Percentiles rank a stretch among this genome's conserved stretches.
Evolutionary conservation across 2,329 filamentous ascomycete species (phyloP).

Genomic region (Arthrobotrys entomopaga): DNA sequence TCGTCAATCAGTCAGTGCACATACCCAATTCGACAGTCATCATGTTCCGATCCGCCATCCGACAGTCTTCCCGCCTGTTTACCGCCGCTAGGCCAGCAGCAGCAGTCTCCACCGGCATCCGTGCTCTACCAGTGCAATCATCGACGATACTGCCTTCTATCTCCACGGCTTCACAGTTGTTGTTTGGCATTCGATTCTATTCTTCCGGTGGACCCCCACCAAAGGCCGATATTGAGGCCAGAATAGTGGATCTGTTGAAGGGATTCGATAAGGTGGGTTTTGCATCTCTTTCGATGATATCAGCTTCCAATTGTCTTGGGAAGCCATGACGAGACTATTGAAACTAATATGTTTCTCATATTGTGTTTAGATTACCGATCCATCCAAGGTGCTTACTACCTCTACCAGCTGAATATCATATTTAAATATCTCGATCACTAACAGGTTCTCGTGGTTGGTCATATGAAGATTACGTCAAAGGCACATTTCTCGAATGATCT

Average conservation of each 20-base stretch:
- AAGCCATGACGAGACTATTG: no score
- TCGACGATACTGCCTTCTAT: constrained; percentile 58
- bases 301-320: neutral
- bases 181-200: constrained; percentile 82
- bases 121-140: constrained; percentile 70
- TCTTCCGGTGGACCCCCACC: constrained; percentile 80
- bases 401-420: neutral
- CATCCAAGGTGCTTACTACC: constrained; percentile 68
- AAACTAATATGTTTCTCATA: constrained; percentile 14
- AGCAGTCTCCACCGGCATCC: constrained; percentile 71
- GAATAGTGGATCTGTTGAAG: constrained; percentile 90
- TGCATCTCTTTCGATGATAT: neutral
- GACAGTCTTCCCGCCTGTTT: constrained; percentile 75
- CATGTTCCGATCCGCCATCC: constrained; percentile 90
- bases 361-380: constrained; percentile 72
- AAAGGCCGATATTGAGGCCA: constrained; percentile 85
- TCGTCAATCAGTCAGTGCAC: constrained; percentile 31
- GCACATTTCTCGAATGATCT: constrained; percentile 98
- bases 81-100: constrained; percentile 68
- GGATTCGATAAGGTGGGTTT: constrained; percentile 92
- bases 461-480: constrained; percentile 77
- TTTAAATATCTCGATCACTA: neutral
- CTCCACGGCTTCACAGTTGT: constrained; percentile 60
- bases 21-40: constrained; percentile 58
- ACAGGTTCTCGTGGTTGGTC: neutral